Conservation (phyloP, 345 rosid species). For the Salix udensis region DNA sequence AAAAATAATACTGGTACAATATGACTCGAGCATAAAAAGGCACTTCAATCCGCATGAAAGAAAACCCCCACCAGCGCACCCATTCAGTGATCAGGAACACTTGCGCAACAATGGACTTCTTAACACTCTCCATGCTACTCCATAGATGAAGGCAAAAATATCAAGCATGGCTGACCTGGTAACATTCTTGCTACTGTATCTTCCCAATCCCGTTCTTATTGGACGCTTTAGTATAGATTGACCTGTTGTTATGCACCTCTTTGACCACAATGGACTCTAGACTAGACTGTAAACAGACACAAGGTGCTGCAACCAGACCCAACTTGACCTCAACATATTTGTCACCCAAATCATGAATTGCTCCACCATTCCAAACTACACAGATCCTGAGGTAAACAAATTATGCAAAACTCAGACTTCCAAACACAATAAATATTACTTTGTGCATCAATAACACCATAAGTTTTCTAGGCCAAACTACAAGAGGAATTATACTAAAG, state of each 20-base stretch:
- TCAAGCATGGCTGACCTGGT: neutral
- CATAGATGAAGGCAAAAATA: neutral
- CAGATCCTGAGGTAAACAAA: slow-evolving; percentile 11
- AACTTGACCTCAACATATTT: slow-evolving; percentile 6
- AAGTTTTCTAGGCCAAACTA: neutral
- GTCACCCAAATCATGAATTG: slow-evolving; percentile 8
- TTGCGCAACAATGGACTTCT: slow-evolving; percentile 7
- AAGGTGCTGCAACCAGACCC: slow-evolving; percentile 17
- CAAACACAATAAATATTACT: neutral
- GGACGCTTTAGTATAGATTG: slow-evolving; percentile 15
- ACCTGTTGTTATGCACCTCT: slow-evolving; percentile 14
- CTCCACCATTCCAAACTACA: neutral
- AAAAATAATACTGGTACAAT: slow-evolving; percentile 1
- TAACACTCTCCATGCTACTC: neutral
- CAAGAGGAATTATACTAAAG: neutral
- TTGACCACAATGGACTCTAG: slow-evolving; percentile 19
- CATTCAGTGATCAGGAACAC: neutral
- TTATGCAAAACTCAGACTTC: slow-evolving; percentile 10
- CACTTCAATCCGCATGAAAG: neutral
- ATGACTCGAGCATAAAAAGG: neutral
- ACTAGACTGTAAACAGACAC: slow-evolving; percentile 20
- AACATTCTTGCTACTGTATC: neutral
- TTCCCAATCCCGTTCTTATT: neutral
- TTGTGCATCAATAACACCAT: neutral
- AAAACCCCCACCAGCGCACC: neutral